Conservation (phyloP, 768 basidiomycete genomes). For the Termitomyces sp. region DNA sequence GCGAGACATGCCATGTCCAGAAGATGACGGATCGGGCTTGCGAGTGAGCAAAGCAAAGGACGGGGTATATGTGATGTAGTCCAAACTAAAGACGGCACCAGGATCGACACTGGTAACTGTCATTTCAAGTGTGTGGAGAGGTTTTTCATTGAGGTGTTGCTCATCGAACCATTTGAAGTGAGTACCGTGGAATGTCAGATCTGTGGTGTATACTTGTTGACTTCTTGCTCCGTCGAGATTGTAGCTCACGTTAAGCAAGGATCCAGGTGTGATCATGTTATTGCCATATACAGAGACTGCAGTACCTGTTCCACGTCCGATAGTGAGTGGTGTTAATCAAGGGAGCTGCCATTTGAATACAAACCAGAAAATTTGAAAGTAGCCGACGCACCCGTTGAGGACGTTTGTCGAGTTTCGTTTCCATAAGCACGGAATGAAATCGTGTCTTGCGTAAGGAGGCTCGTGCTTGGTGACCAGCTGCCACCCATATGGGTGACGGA, state of each 20-base stretch:
- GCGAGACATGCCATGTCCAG: neutral
- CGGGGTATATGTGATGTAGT: neutral
- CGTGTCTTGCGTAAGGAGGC: neutral
- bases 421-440: neutral
- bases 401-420: neutral
- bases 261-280: neutral
- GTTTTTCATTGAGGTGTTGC: neutral
- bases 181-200: neutral
- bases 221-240: neutral
- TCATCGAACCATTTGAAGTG: neutral
- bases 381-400: neutral
- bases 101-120: neutral
- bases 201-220: neutral
- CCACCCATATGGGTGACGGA: neutral
- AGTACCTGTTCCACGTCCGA: neutral
- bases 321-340: neutral
- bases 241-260: neutral
- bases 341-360: neutral
- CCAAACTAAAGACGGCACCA: neutral
- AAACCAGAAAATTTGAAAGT: constrained; percentile 1
- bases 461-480: neutral
- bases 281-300: constrained; percentile 1
- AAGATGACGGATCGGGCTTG: neutral
- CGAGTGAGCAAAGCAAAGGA: neutral
- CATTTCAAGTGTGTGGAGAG: neutral